Evolutionary conservation across 1,284 basidiomycete species (phyloP), one percentile per base, ranked within the genome.

Genomic region (Pseudomicrostroma phylloplanum): DNA sequence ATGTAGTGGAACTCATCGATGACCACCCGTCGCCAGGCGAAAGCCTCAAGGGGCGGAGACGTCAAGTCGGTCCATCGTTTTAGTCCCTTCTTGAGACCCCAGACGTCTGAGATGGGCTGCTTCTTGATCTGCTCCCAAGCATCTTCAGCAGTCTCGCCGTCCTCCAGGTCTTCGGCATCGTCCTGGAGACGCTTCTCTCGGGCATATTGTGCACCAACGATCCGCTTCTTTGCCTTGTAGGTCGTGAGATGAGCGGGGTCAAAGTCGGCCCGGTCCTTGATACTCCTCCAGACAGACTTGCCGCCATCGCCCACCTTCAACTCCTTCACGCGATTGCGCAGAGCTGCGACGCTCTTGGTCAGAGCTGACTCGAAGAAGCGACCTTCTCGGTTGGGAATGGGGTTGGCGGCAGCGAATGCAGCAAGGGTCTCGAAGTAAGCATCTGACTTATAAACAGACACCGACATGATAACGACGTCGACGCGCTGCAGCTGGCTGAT

Each of bases 1-100:
- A 94, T 84, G 77, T 96, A 96, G 0, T 92, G 94, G 80, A 94
- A 96, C 79, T 96, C 92, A 81, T 96, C 93, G 55, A 96, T 87
- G 57, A 96, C 88, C 56, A 90, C 85, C 1, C 92, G 88, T 7
- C 89, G 83, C 69, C 67, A 80, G 71, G 72, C 67, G 65, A 96
- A 96, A 84, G 92, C 89, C 80, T 94, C 91, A 57, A 96, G 81
- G 13, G 91, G 88, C 0, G 92, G 91, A 0, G 86, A 85, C 55
- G 85, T 84, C 86, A 93, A 88, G 71, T 87, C 81, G 25, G 83
- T 87, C 87, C 87, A 93, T 72, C 94, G 86, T 59, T 83, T 83
- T 71, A 84, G 83, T 3, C 82, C 80, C 2, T 85, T 85, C 42
- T 83, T 83, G 6, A 94, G 85, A 64, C 86, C 86, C 91, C 91